Conservation (phyloP, 2,329 filamentous ascomycete genomes). For the Phyllosticta paracitricarpa region DNA sequence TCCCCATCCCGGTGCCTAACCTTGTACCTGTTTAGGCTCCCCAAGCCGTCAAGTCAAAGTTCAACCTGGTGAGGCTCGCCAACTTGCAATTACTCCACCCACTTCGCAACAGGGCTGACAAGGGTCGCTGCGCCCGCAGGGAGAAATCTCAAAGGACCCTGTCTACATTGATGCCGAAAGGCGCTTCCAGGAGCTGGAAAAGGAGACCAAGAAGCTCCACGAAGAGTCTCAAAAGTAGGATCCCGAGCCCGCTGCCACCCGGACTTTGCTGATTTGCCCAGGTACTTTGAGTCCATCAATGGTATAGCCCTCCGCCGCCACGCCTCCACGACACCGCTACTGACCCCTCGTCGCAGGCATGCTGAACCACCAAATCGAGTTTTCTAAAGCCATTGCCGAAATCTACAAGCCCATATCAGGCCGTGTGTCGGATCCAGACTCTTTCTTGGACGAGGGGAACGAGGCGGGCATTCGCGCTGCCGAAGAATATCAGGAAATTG, state of each 20-base stretch:
- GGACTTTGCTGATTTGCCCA: slow-evolving; percentile 21
- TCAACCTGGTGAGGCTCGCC: slow-evolving; percentile 58
- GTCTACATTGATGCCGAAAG: slow-evolving; percentile 93
- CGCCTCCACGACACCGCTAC: not conserved
- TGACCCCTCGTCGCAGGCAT: slow-evolving; percentile 48
- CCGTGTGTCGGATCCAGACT: slow-evolving; percentile 84
- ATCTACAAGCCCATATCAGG: slow-evolving; percentile 98
- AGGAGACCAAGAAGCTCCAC: slow-evolving; percentile 91
- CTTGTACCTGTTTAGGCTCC: slow-evolving; percentile 52
- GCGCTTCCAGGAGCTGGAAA: slow-evolving; percentile 87
- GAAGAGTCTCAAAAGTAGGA: slow-evolving; percentile 79
- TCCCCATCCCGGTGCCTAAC: slow-evolving; percentile 9
- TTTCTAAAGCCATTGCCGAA: slow-evolving; percentile 90
- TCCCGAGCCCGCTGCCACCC: not conserved
- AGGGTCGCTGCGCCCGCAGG: slow-evolving; percentile 32
- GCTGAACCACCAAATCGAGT: slow-evolving; percentile 95
- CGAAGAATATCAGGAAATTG: slow-evolving; percentile 89
- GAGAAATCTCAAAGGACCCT: slow-evolving; percentile 88
- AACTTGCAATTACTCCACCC: not conserved
- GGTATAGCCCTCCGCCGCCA: slow-evolving; percentile 33
- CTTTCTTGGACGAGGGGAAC: slow-evolving; percentile 72
- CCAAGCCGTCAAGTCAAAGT: slow-evolving; percentile 81
- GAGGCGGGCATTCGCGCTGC: slow-evolving; percentile 88
- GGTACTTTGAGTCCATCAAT: slow-evolving; percentile 93
- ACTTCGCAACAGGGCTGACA: not conserved